These are phyloP conservation scores for Conoideocrella luteorostrata DNA, from an alignment of 2,329 filamentous ascomycete species.

Conservation along the genomic window DNA sequence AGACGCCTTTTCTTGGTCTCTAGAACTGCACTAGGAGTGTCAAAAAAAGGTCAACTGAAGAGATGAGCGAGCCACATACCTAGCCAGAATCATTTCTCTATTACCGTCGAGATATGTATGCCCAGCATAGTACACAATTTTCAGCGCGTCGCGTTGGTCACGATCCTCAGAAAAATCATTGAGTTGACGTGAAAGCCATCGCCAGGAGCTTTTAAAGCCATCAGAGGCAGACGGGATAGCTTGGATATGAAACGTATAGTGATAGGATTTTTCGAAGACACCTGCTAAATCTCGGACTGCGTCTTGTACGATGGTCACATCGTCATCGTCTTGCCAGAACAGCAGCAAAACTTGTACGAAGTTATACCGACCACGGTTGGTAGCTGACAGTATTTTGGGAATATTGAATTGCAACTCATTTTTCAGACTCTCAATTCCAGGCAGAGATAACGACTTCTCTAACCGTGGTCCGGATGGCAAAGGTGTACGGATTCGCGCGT, in stretches of 20 bases:
- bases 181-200: constrained; percentile 47
- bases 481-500: constrained; percentile 48
- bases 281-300: constrained; percentile 42
- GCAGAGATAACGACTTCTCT: constrained; percentile 43
- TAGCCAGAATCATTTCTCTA: constrained; percentile 51
- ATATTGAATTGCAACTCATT: constrained; percentile 46
- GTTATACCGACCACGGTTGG: constrained; percentile 46
- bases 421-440: constrained; percentile 44
- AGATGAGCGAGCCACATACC: constrained; percentile 31
- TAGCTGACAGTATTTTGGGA: constrained; percentile 42
- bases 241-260: constrained; percentile 41
- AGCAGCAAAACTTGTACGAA: constrained; percentile 48
- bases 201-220: constrained; percentile 41
- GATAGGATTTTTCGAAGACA: constrained; percentile 46
- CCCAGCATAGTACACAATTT: constrained; percentile 53
- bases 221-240: constrained; percentile 44
- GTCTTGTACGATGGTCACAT: constrained; percentile 30
- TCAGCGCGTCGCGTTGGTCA: constrained; percentile 50
- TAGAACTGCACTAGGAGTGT: constrained; percentile 34
- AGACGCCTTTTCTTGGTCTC: constrained; percentile 36
- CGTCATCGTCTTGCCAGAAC: constrained; percentile 50
- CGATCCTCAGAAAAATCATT: constrained; percentile 46
- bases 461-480: constrained; percentile 50
- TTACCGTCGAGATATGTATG: constrained; percentile 48
- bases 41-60: background rate